A percentile compares a stretch with the other conserved stretches of the same genome.
These are phyloP conservation scores for Sporothrix humicola DNA, from an alignment of 2,329 filamentous ascomycete species.

Conservation along the genomic window DNA sequence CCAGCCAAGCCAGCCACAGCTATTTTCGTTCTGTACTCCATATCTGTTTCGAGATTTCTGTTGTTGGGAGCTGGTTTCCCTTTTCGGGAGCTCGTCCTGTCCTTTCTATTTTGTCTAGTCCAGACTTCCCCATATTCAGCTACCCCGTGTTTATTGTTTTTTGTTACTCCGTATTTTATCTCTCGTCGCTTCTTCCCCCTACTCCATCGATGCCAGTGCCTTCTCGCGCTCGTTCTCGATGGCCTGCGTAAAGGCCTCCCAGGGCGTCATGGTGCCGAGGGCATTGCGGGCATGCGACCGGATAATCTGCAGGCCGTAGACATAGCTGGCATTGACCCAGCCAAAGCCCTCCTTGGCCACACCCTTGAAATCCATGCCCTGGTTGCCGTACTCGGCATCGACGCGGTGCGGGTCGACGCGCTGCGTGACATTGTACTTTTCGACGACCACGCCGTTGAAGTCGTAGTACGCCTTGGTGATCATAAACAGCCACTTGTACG, in stretches of 20 bases:
- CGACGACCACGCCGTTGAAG: slow-evolving; percentile 96
- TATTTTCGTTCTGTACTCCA: too few species aligned
- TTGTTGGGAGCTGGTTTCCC: neutral
- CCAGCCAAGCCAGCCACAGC: neutral
- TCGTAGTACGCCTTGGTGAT: slow-evolving; percentile 98
- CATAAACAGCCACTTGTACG: slow-evolving; percentile 98
- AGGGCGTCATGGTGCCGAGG: slow-evolving; percentile 84
- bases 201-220: slow-evolving; percentile 54
- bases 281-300: slow-evolving; percentile 89
- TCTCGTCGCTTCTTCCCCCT: neutral
- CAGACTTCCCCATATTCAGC: neutral
- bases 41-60: neutral
- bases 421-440: slow-evolving; percentile 97
- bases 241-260: slow-evolving; percentile 79
- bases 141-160: neutral
- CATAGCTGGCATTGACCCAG: slow-evolving; percentile 98
- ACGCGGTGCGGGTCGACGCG: slow-evolving; percentile 90
- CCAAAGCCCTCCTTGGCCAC: slow-evolving; percentile 96
- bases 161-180: neutral
- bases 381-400: slow-evolving; percentile 96
- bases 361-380: slow-evolving; percentile 92
- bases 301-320: slow-evolving; percentile 87
- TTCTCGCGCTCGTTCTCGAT: slow-evolving; percentile 61
- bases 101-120: neutral
- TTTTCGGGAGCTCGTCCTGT: neutral